Evolutionary conservation across 495 filamentous ascomycete genomes (phyloP).

Genomic region (Jackrogersella multiformis): DNA sequence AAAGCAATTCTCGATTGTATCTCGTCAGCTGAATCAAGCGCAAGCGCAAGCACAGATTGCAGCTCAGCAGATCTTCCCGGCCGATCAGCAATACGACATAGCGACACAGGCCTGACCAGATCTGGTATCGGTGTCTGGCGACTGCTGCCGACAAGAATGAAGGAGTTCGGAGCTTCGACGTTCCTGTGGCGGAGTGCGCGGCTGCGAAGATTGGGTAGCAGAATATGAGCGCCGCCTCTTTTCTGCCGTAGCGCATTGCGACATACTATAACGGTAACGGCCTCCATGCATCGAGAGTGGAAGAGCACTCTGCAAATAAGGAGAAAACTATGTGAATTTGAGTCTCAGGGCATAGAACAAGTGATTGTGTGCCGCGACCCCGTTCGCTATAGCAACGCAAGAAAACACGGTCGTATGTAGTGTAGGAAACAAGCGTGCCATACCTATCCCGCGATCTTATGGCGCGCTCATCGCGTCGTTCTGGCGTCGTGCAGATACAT

Average conservation of each 20-base stretch:
- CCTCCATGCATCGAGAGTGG: conserved; percentile 5
- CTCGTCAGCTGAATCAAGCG: conserved; percentile 43
- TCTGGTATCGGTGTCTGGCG: conserved; percentile 7
- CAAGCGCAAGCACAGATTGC: conserved; percentile 37
- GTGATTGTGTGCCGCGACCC: conserved; percentile 34
- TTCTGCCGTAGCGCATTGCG: conserved; percentile 15
- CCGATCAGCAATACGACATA: conserved; percentile 19
- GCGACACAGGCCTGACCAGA: conserved; percentile 17
- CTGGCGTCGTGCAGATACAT: conserved; percentile 29
- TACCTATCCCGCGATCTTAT: conserved; percentile 4
- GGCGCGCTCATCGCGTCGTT: conserved; percentile 20
- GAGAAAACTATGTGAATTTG: conserved; percentile 2
- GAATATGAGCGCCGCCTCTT: conserved; percentile 22
- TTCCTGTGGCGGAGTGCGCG: conserved; percentile 38
- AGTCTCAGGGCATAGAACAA: conserved; percentile 40
- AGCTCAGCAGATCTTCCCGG: conserved; percentile 8
- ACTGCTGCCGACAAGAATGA: conserved; percentile 10
- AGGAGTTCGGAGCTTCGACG: conserved; percentile 25
- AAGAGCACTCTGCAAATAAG: conserved; percentile 29
- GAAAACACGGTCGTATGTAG: conserved; percentile 41
- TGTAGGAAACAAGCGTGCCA: conserved; percentile 22
- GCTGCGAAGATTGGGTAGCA: conserved; percentile 27
- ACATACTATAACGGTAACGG: conserved; percentile 5
- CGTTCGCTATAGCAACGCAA: conserved; percentile 38
- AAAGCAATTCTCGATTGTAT: conserved; percentile 6